Base-by-base conservation (phyloP, 2,329 filamentous ascomycete species). In the Venturia carpophila region DNA sequence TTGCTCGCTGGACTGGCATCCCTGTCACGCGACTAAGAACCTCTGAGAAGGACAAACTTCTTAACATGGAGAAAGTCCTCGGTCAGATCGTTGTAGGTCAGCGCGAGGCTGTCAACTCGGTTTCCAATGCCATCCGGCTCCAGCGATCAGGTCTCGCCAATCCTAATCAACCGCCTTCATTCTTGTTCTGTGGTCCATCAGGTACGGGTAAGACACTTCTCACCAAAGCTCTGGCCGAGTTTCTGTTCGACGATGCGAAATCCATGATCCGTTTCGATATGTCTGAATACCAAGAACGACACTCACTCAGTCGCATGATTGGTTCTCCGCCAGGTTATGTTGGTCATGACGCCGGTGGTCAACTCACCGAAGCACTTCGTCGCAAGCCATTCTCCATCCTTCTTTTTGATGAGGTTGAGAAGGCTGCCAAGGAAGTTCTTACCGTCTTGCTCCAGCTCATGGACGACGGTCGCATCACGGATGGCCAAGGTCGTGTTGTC, bases 241-340 rank as follows among this genome's bases (percentile, higher is more conserved):
- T 99, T 80, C 82, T 99, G 37, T 99, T 99, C 79, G 94, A 99
- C 74, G 94, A 99, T 71, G 80, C 93, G 34, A 97, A 97, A 80
- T 82, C 93, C 42, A 97, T 99, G 94, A 96, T 99, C 71, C 89
- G 94, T 47, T 96, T 99, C 79, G 94, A 99, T 75, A 99, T 99
- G 94, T 97, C 93, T 5, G 94, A 99, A 77, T 99, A 99, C 77
- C 95, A 99, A 77, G 94, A 99, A 78, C 88, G 93, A 5, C 94
- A 99, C 75, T 89, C 93, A 0, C 84, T 99, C 17, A 96, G 91
- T 75, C 87, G 94, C 67, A 97, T 99, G 91, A 99, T 99, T 71
- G 94, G 94, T 74, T 92, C 94, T 24, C 94, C 94, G 24, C 94
- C 94, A 5, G 94, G 94, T 68, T 99, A 99, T 70, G 92, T 99